phyloP scores from a whole-genome alignment of 345 rosid species.

The Corchorus olitorius region DNA sequence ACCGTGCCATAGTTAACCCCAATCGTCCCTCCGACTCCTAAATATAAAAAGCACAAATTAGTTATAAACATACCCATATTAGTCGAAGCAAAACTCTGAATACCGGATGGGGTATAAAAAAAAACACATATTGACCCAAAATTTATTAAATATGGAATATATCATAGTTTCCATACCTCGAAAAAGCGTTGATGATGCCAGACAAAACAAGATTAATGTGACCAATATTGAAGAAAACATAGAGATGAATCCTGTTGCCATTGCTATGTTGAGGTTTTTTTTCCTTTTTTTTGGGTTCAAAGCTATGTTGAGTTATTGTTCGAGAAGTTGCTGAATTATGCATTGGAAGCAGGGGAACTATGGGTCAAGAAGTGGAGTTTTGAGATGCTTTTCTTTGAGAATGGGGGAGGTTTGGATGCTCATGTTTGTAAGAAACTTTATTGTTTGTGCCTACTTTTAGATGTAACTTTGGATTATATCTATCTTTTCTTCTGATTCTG shows the following conservation, averaged over 20 bases:
- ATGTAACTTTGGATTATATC: neutral
- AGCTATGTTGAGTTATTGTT: neutral
- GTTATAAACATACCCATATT: neutral
- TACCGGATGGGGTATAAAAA: no score
- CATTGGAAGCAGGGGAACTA: neutral
- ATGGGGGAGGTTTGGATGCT: constrained; percentile 23
- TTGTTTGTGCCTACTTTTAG: constrained; percentile 22
- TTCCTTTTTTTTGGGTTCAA: no score
- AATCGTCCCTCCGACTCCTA: constrained; percentile 50
- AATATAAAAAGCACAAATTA: neutral
- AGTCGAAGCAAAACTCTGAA: no score
- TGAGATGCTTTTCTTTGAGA: constrained; percentile 66
- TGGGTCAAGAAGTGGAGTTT: constrained; percentile 27
- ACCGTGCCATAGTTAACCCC: constrained; percentile 87
- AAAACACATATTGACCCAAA: neutral
- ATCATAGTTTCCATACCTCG: constrained; percentile 28
- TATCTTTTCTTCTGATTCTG: constrained; percentile 25
- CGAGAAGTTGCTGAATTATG: constrained; percentile 18
- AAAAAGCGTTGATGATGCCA: constrained; percentile 19
- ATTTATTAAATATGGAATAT: neutral
- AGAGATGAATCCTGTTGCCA: constrained; percentile 14
- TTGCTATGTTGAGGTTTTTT: neutral
- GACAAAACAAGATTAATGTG: constrained; percentile 11
- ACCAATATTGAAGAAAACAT: constrained; percentile 16
- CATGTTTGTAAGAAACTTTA: constrained; percentile 18